phyloP scores from a whole-genome alignment of 805 yeast species.

The Saturnispora serradocipensis region DNA sequence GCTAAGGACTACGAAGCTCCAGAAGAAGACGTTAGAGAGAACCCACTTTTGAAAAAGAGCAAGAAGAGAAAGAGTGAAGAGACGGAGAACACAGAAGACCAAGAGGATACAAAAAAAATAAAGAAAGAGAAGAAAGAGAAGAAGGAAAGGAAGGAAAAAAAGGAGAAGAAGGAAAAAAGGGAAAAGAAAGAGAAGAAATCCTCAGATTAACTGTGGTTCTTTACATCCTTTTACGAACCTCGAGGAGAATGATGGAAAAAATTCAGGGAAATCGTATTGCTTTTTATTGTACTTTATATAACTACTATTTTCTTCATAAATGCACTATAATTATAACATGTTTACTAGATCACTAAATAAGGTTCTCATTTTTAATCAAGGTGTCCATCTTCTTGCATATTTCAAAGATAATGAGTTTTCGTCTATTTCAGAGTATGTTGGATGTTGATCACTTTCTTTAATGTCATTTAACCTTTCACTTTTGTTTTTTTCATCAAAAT shows the following conservation, averaged over 20 bases:
- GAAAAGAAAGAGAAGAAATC: constrained; percentile 11
- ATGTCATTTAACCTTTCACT: neutral
- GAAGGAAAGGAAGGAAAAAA: constrained; percentile 18
- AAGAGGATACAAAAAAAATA: constrained; percentile 24
- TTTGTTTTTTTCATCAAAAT: neutral
- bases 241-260: constrained; percentile 2
- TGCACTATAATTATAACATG: neutral
- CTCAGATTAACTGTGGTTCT: neutral
- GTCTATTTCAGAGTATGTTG: constrained; percentile 4
- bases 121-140: constrained; percentile 24
- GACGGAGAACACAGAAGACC: constrained; percentile 19
- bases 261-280: neutral
- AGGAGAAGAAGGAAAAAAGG: constrained; percentile 23
- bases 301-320: neutral
- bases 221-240: neutral
- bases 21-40: constrained; percentile 44
- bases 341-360: neutral
- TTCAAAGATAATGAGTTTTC: constrained; percentile 5
- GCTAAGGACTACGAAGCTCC: constrained; percentile 81
- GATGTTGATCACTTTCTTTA: neutral
- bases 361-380: neutral
- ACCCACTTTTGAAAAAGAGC: constrained; percentile 26
- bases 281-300: neutral
- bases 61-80: constrained; percentile 24
- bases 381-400: constrained; percentile 7